Base-by-base conservation (phyloP, 129 eudicot species). In the Helianthus annuus region DNA sequence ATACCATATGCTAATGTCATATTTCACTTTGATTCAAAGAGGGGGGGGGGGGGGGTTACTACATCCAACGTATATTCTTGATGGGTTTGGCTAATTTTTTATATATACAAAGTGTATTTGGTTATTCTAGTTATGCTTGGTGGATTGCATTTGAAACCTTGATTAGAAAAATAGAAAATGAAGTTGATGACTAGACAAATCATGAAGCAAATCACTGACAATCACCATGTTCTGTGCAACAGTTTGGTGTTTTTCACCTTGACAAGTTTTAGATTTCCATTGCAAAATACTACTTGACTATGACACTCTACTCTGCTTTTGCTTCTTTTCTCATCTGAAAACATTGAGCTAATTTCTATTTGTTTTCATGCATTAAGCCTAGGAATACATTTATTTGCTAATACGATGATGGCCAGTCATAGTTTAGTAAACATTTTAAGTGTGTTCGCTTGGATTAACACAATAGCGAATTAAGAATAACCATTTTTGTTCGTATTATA, bases 361-460 rank as follows among this genome's bases (percentile, higher is more conserved):
- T 68, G 29, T 49, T 34, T 68, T 68, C 29, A 4, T 27, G 48
- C 73, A 34, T 69, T 52, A 69, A 69, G 51, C 49, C 51, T 69
- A 69, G 48, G 48, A 69, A 69, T 69, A 69, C 46, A 1, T 51
- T 48, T 29, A 49, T 68, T 68, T 48, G 58, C 59, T 68, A 68
- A 68, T 68, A n/a, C n/a, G n/a, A 68, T 48, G 12, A 68, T 56
- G 36, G 3, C 12, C 36, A 4, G 34, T 17, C 62, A 22, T 19
- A 16, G 36, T 22, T 56, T 56, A 17, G 38, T 56, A 22, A 7
- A 19, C 0, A 56, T 56, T 56, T 56, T 19, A 56, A 17, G 36
- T 19, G 62, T 0, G 32, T 56, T 56, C 13, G 34, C 12, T 56
- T 56, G 40, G 57, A 24, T 61, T 42, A 53, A 7, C 45, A 5